These are phyloP conservation scores for Lentinula novae-zelandiae DNA, from an alignment of 1,284 basidiomycete species.

Conservation along the genomic window DNA sequence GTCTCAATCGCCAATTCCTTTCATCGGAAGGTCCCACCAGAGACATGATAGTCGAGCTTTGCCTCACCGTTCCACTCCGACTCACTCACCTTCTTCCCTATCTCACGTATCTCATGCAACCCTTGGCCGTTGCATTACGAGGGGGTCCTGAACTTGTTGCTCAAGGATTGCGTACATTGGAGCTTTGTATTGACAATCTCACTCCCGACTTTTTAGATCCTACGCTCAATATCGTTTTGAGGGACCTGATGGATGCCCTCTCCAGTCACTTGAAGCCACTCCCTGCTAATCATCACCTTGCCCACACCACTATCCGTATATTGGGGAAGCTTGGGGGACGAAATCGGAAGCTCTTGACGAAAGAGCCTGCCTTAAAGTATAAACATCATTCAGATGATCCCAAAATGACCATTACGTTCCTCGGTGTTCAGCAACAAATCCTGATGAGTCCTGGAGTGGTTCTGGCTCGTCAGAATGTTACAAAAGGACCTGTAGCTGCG, in stretches of 20 bases:
- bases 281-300: slow-evolving; percentile 88
- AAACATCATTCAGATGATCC: slow-evolving; percentile 67
- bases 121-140: slow-evolving; percentile 88
- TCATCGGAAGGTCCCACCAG: slow-evolving; percentile 74
- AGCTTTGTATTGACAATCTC: slow-evolving; percentile 99
- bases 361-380: slow-evolving; percentile 78
- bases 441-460: slow-evolving; percentile 71
- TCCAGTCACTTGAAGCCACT: slow-evolving; percentile 89
- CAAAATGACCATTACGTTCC: slow-evolving; percentile 71
- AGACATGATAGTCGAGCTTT: slow-evolving; percentile 96
- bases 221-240: slow-evolving; percentile 87
- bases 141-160: slow-evolving; percentile 89
- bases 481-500: slow-evolving; percentile 56
- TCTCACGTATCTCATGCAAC: slow-evolving; percentile 95
- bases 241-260: slow-evolving; percentile 94
- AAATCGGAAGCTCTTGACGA: slow-evolving; percentile 85
- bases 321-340: slow-evolving; percentile 96
- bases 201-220: slow-evolving; percentile 99
- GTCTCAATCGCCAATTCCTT: slow-evolving; percentile 86
- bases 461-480: slow-evolving; percentile 68
- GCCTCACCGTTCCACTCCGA: slow-evolving; percentile 94
- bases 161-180: slow-evolving; percentile 94
- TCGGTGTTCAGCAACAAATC: slow-evolving; percentile 66
- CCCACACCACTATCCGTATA: slow-evolving; percentile 95
- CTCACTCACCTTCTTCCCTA: slow-evolving; percentile 96